These are phyloP conservation scores for Tylopilus balloui DNA, from an alignment of 768 basidiomycete species.

Conservation along the genomic window DNA sequence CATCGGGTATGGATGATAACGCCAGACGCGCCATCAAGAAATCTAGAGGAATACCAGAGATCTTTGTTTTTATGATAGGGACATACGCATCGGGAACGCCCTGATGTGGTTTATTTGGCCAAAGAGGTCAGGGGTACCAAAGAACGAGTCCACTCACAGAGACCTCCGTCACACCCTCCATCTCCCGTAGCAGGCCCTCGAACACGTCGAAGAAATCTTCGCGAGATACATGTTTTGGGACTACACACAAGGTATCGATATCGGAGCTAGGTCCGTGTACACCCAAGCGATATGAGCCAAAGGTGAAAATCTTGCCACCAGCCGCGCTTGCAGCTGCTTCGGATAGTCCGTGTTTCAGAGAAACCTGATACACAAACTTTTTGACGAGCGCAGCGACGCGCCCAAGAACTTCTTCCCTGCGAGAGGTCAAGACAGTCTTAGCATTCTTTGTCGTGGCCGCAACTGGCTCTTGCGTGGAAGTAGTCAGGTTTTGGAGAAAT, in stretches of 20 bases:
- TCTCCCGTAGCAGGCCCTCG: slow-evolving; percentile 78
- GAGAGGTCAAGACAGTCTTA: slow-evolving; percentile 21
- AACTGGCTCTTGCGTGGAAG: slow-evolving; percentile 3
- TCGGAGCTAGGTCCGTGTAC: slow-evolving; percentile 95
- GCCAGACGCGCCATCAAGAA: slow-evolving; percentile 89
- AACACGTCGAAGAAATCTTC: slow-evolving; percentile 96
- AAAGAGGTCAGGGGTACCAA: not conserved
- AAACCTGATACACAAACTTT: slow-evolving; percentile 85
- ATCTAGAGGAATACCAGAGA: slow-evolving; percentile 90
- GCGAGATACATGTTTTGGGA: slow-evolving; percentile 91
- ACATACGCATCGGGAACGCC: slow-evolving; percentile 97
- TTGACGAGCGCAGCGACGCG: slow-evolving; percentile 86
- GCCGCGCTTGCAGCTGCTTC: slow-evolving; percentile 84
- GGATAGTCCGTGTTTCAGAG: slow-evolving; percentile 75
- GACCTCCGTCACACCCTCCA: slow-evolving; percentile 83
- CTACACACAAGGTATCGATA: slow-evolving; percentile 98
- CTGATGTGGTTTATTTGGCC: slow-evolving; percentile 38
- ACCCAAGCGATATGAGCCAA: slow-evolving; percentile 95
- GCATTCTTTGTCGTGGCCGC: slow-evolving; percentile 8
- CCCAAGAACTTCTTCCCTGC: slow-evolving; percentile 89
- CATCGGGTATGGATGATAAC: slow-evolving; percentile 85
- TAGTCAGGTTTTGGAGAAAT: slow-evolving; percentile 5
- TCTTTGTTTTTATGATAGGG: slow-evolving; percentile 88
- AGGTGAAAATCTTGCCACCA: slow-evolving; percentile 98
- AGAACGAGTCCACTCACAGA: slow-evolving; percentile 55